Percentiles rank a stretch among this genome's conserved stretches.
These are phyloP conservation scores for Metschnikowia sp. DNA, from an alignment of 805 yeast genomes.

Conservation along the genomic window DNA sequence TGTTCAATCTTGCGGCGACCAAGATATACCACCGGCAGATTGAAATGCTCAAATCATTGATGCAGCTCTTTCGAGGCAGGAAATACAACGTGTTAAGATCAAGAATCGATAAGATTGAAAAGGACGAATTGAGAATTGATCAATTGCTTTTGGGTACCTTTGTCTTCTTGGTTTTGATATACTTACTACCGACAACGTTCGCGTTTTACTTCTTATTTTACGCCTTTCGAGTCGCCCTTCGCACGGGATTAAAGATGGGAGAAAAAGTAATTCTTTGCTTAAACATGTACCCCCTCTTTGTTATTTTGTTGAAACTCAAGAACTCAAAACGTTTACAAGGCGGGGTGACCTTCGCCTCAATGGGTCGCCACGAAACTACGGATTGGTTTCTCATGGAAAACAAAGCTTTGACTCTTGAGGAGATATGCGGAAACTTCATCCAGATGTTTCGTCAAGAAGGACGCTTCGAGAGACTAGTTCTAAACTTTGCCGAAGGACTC, in stretches of 20 bases:
- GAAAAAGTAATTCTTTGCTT: constrained; percentile 62
- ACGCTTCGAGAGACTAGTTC: constrained; percentile 11
- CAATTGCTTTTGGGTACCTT: constrained; percentile 87
- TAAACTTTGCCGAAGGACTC: constrained; percentile 15
- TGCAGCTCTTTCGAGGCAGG: constrained; percentile 84
- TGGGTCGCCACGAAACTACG: constrained; percentile 13
- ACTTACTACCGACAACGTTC: constrained; percentile 80
- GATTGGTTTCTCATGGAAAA: constrained; percentile 32
- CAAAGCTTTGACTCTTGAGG: constrained; percentile 35
- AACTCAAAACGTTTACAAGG: constrained; percentile 66
- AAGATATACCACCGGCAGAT: constrained; percentile 76
- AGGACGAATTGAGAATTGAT: constrained; percentile 64
- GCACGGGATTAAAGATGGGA: constrained; percentile 46
- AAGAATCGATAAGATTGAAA: constrained; percentile 77
- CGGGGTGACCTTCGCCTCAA: constrained; percentile 39
- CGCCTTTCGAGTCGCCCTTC: constrained; percentile 48
- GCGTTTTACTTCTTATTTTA: constrained; percentile 82
- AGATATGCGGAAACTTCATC: constrained; percentile 32
- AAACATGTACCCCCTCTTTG: constrained; percentile 87
- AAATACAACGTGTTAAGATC: constrained; percentile 79
- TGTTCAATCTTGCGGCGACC: constrained; percentile 77
- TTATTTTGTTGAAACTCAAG: constrained; percentile 71
- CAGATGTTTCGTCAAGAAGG: constrained; percentile 18
- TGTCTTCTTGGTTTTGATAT: constrained; percentile 72
- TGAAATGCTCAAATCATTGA: constrained; percentile 63